Evolutionary conservation across 1,284 basidiomycete genomes (phyloP).

Genomic region (Apiotrichum laibachii): DNA sequence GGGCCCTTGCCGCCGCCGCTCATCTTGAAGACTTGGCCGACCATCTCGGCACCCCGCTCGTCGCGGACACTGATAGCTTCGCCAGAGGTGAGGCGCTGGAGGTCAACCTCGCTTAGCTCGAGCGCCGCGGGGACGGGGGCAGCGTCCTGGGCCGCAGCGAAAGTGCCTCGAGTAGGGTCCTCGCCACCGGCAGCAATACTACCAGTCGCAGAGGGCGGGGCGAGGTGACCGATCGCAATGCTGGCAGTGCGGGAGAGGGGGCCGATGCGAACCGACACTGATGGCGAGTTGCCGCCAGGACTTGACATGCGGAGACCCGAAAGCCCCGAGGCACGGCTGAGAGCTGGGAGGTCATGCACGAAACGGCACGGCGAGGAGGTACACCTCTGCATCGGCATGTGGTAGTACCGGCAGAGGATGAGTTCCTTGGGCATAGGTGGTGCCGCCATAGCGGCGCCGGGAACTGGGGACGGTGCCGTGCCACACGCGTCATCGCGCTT

Average conservation of each 20-base stretch:
- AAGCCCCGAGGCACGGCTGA: background rate
- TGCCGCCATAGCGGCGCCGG: background rate
- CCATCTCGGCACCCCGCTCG: conserved; percentile 33
- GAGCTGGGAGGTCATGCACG: conserved; percentile 39
- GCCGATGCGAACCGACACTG: background rate
- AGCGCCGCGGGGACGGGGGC: conserved; percentile 14
- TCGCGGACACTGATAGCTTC: conserved; percentile 33
- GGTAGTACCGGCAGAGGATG: conserved; percentile 52
- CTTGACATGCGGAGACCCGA: too few species aligned
- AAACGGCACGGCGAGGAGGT: conserved; percentile 53
- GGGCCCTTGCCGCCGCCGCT: conserved; percentile 50
- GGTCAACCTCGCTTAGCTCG: conserved; percentile 11
- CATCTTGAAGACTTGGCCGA: conserved; percentile 46
- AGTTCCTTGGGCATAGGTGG: conserved; percentile 24
- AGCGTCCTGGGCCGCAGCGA: conserved; percentile 31
- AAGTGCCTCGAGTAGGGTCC: conserved; percentile 42
- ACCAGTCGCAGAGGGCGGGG: background rate
- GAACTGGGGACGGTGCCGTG: background rate
- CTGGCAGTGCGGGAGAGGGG: background rate
- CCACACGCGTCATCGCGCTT: background rate
- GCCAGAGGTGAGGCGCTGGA: conserved; percentile 3
- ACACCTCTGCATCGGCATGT: conserved; percentile 48
- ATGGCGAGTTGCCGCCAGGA: background rate
- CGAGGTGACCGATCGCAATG: background rate
- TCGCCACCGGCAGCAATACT: background rate